Evolutionary conservation across 352 stramenopile genomes (phyloP).

Genomic region (Stramenopiles sp.): DNA sequence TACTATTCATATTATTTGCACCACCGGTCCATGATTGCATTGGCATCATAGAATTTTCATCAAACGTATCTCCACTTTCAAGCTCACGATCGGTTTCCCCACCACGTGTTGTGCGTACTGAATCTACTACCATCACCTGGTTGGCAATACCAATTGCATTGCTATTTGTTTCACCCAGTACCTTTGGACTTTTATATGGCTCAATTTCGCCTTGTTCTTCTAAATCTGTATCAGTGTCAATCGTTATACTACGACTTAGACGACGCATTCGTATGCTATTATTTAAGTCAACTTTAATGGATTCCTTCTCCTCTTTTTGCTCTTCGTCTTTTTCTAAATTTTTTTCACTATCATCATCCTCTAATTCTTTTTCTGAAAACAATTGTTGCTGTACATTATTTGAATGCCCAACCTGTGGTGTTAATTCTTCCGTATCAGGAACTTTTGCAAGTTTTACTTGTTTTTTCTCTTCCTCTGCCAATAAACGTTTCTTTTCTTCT

Average conservation of each 20-base stretch:
- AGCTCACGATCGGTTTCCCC: slow-evolving; percentile 2
- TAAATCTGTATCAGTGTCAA: slow-evolving; percentile 6
- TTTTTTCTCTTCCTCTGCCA: not conserved
- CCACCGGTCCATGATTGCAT: slow-evolving; percentile 1
- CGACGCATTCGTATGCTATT: slow-evolving; percentile 5
- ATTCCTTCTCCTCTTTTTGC: not conserved
- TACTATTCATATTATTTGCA: no score
- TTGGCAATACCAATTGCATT: not conserved
- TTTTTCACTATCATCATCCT: not conserved
- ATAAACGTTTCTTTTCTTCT: not conserved
- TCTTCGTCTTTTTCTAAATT: not conserved
- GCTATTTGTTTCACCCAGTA: no score
- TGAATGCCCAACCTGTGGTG: not conserved
- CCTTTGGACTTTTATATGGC: not conserved
- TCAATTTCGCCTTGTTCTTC: slow-evolving; percentile 4
- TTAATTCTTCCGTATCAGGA: not conserved
- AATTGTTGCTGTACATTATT: not conserved
- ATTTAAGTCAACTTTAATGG: not conserved
- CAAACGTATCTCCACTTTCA: slow-evolving; percentile 7
- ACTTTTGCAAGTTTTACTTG: not conserved
- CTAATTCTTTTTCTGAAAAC: not conserved
- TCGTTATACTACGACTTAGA: slow-evolving; percentile 6
- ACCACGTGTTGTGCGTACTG: not conserved
- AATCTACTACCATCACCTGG: not conserved
- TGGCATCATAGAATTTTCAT: slow-evolving; percentile 7